Conservation (phyloP, 306 rosid genomes). For the Potentilla sterilis region DNA sequence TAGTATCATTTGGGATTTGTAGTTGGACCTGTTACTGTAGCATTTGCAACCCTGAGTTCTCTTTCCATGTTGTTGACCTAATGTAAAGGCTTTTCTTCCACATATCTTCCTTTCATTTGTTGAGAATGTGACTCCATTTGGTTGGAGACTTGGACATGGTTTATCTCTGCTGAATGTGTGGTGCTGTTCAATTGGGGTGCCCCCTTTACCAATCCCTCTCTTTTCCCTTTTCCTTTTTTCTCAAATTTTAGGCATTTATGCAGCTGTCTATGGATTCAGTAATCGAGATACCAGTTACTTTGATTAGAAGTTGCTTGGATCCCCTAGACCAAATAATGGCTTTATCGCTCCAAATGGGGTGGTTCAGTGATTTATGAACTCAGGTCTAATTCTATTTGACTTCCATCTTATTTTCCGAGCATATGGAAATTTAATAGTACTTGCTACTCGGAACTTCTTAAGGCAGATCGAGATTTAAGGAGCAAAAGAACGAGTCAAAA, state of each 20-base stretch:
- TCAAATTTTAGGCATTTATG: neutral
- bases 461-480: conserved; percentile 18
- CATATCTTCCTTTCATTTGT: neutral
- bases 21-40: neutral
- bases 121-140: conserved; percentile 1
- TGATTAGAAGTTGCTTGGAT: neutral
- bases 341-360: too few species aligned
- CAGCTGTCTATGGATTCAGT: too few species aligned
- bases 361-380: too few species aligned
- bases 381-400: too few species aligned
- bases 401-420: too few species aligned
- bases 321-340: neutral
- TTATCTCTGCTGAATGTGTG: conserved; percentile 1
- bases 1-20: conserved; percentile 10
- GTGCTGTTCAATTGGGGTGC: neutral
- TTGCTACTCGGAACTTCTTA: too few species aligned
- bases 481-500: conserved; percentile 25
- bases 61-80: conserved; percentile 3
- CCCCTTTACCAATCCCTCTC: neutral
- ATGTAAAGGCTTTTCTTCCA: conserved; percentile 6
- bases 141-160: neutral
- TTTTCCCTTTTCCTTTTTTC: neutral
- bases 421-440: too few species aligned
- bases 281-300: neutral
- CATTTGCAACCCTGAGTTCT: conserved; percentile 9